Evolutionary conservation across 129 eudicot genomes (phyloP), one percentile per base, ranked within the genome.

Genomic region (Silybum marianum): DNA sequence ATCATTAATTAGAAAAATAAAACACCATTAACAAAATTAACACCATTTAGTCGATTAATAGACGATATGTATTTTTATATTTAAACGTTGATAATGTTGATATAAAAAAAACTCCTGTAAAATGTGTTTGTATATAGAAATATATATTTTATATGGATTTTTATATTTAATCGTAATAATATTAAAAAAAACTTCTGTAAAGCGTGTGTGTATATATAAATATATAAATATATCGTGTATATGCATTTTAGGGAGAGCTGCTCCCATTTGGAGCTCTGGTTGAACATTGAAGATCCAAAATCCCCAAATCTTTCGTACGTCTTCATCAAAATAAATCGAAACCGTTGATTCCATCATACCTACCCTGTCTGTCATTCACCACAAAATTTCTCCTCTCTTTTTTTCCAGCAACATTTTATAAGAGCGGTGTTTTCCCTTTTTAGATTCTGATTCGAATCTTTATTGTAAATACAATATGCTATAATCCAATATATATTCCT

Each of bases 381-480:
- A 65, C 69, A 65, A 1, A 22, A 0, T 63, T 63, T 63, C 69
- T 63, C 28, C 22, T 13, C 54, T 13, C 60, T 16, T 54, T n/a
- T 16, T 54, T 54, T 9, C 65, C 54, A 11, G 54, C 54, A 44
- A 44, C 66, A 58, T n/a, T 54, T 58, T 18, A 14, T 58, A 58
- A 1, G 9, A 18, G 22, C 22, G 2, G 9, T 54, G 28, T 54
- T 24, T 72, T 21, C 76, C 54, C 7, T 72, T 72, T 16, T 72
- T 72, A 54, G 69, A 75, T 77, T 77, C 58, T 77, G 9, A 38
- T 77, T 77, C 63, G 63, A 63, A 77, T 77, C 63, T 77, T 65
- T 34, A 14, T 77, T 77, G 21, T 65, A 22, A 3, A 77, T 66
- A 12, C 24, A 77, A 34, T 16, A 22, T 73, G 77, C 60, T 40